Evolutionary conservation across 495 filamentous ascomycete genomes (phyloP).

Genomic region (Penicillium cataractarum): DNA sequence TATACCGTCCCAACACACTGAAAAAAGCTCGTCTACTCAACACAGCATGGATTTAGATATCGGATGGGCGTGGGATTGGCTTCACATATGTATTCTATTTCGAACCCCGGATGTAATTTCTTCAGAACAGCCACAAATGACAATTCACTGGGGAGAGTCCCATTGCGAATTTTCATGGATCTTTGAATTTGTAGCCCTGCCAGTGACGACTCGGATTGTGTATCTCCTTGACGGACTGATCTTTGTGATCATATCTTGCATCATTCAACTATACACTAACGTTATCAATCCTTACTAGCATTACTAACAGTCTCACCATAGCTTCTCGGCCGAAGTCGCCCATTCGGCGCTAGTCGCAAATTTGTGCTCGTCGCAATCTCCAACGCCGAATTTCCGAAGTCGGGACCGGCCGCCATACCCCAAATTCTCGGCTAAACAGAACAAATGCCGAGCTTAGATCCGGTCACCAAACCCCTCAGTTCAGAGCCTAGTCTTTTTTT

Average conservation of each 20-base stretch:
- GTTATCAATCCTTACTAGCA: too few relatives aligned
- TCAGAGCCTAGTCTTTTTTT: neutral
- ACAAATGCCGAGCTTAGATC: neutral
- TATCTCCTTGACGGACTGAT: neutral
- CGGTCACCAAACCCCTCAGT: neutral
- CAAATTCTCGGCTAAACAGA: conserved; percentile 1
- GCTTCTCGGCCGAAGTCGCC: neutral
- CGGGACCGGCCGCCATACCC: neutral
- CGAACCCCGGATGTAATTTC: conserved; percentile 25
- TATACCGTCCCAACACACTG: conserved; percentile 11
- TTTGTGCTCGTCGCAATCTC: neutral
- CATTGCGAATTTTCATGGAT: too few relatives aligned
- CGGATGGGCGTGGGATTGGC: conserved; percentile 19
- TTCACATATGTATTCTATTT: conserved; percentile 36
- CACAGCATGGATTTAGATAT: conserved; percentile 20
- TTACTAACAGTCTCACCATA: neutral
- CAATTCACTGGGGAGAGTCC: conserved; percentile 11
- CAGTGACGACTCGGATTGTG: neutral
- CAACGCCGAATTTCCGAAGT: neutral
- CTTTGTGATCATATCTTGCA: neutral
- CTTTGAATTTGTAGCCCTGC: neutral
- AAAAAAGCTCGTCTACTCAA: conserved; percentile 13
- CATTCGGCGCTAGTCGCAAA: neutral
- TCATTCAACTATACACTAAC: too few relatives aligned
- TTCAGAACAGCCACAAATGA: conserved; percentile 24